These are phyloP conservation scores for Xanthoconium purpureum DNA, from an alignment of 768 basidiomycete genomes.

Conservation along the genomic window DNA sequence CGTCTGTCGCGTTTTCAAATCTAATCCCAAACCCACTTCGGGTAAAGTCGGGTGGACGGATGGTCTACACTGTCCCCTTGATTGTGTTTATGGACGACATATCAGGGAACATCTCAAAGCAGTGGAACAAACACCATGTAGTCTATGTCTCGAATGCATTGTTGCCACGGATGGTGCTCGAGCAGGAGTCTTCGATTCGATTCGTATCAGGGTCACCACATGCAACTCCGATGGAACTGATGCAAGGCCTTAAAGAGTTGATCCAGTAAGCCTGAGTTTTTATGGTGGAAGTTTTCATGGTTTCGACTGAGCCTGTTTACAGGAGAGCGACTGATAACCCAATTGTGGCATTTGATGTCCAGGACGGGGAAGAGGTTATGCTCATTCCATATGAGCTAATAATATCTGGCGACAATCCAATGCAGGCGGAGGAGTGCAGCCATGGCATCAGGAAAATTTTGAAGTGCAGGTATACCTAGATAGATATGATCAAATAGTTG, in stretches of 20 bases:
- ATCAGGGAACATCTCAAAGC: too few relatives aligned
- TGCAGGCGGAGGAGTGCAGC: slow-evolving; percentile 14
- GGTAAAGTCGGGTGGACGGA: too few relatives aligned
- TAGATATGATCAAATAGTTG: too few relatives aligned
- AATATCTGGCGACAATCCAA: too few relatives aligned
- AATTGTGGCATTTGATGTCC: slow-evolving; percentile 19
- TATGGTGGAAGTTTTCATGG: too few relatives aligned
- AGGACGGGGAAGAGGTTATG: slow-evolving; percentile 19
- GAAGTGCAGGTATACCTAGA: too few relatives aligned
- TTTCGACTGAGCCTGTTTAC: neutral
- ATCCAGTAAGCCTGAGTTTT: slow-evolving; percentile 16
- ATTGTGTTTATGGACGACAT: slow-evolving; percentile 35
- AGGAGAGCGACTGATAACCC: slow-evolving; percentile 2
- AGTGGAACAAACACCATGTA: too few relatives aligned
- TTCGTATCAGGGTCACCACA: slow-evolving; percentile 36
- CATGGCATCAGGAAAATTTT: too few relatives aligned
- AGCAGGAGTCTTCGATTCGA: slow-evolving; percentile 31
- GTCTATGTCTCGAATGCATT: slow-evolving; percentile 13
- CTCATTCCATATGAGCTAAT: slow-evolving; percentile 24
- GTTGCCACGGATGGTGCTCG: slow-evolving; percentile 28
- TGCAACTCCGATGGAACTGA: slow-evolving; percentile 33
- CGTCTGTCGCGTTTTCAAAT: neutral
- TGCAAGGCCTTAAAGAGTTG: slow-evolving; percentile 28
- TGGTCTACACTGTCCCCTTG: slow-evolving; percentile 13
- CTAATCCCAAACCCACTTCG: too few relatives aligned